phyloP scores from a whole-genome alignment of 257 asterid genomes.

The Oldenlandia corymbosa region DNA sequence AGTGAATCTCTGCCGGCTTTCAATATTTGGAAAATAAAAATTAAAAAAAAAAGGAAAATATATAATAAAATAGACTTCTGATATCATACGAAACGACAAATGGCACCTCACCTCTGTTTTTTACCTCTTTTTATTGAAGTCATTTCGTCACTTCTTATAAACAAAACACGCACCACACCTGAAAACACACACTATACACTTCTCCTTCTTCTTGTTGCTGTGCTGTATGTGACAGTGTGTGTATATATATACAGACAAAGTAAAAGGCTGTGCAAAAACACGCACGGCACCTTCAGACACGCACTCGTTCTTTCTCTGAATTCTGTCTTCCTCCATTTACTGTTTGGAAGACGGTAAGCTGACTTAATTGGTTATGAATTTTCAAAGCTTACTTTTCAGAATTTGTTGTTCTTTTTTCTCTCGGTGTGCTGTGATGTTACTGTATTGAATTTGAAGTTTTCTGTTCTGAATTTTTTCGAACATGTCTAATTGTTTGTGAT shows the following conservation, averaged over 20 bases:
- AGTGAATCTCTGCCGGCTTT: conserved; percentile 3
- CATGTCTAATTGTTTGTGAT: neutral
- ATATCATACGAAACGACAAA: neutral
- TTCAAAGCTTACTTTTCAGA: no score
- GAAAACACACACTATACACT: neutral
- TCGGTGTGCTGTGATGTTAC: neutral
- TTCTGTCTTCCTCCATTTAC: neutral
- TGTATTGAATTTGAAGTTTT: neutral
- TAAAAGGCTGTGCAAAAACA: neutral
- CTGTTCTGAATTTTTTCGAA: neutral
- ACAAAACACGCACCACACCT: neutral
- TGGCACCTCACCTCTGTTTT: neutral
- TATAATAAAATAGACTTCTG: neutral
- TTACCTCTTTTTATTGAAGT: no score
- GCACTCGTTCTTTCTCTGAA: neutral
- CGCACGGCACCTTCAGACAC: conserved; percentile 3
- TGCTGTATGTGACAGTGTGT: no score
- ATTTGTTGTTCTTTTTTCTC: neutral
- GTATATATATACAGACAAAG: neutral
- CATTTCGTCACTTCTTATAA: neutral
- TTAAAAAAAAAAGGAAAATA: neutral
- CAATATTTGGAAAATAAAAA: neutral
- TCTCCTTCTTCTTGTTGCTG: neutral
- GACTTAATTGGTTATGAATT: no score
- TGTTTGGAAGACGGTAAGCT: neutral